Base-by-base conservation (phyloP, 352 stramenopile species). In the Phytophthora sp. region DNA sequence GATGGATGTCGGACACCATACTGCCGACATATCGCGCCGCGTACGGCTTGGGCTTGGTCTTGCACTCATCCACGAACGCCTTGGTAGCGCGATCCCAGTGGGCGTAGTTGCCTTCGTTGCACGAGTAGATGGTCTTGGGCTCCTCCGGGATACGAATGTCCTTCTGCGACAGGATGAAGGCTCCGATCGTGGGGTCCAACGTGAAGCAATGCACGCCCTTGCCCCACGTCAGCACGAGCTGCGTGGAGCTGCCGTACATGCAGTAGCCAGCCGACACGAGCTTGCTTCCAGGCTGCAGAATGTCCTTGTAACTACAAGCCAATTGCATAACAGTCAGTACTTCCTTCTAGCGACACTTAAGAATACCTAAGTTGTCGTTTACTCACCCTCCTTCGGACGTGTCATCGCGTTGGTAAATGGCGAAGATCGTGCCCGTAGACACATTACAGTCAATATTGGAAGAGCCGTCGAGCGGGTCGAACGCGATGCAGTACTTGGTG, bases 371-470 rank as follows among this genome's bases (percentile, higher is more conserved):
- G 16, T 13, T 15, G 4, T n/a, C 13, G 7, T 27, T 16, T 24
- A 73, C 78, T 30, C 49, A 84, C 71, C 76, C 83, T 63, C 79
- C 80, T 45, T 80, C 45, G 2, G 74, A 76, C 57, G 62, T 67
- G 31, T 58, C 57, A 30, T 90, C 76, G 53, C 90, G 93, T 66
- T 98, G 87, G 76, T 99, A 99, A 36, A 99, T 98, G 56, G 89
- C 92, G 73, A 99, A 99, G 76, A 99, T 99, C 38, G 97, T 99
- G 53, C 98, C 97, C 26, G 98, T 98, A 44, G 95, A 99, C 29
- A 99, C 97, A 74, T 99, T 99, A 77, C 97, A 99, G 80, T 99
- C 98, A 91, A 99, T 99, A 82, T 99, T 99, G 47, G 91, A 98
- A 20, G 95, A 99, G 42, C 98, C 98, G 74, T 99, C 98, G 0